Evolutionary conservation across 2,329 filamentous ascomycete genomes (phyloP).

Genomic region (Phialocephala subalpina): DNA sequence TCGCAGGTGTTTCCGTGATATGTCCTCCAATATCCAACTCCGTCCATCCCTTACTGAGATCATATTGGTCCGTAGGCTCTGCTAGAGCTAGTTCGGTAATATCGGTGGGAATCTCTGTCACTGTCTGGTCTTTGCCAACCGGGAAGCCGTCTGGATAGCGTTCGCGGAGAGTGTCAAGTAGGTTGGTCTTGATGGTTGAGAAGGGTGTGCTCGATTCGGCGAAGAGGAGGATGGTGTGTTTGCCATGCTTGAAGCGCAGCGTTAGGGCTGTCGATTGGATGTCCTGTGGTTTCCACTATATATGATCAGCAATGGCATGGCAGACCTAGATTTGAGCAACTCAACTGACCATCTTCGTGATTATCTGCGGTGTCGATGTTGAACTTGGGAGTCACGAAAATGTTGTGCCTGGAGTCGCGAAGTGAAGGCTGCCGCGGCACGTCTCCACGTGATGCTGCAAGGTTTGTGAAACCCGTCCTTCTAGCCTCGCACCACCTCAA

Average conservation of each 20-base stretch:
- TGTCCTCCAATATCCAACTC: conserved; percentile 46
- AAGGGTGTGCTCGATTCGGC: conserved; percentile 66
- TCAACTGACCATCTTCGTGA: conserved; percentile 5
- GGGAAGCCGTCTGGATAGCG: conserved; percentile 63
- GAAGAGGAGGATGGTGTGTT: conserved; percentile 74
- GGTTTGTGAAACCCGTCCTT: conserved; percentile 17
- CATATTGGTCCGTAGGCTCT: conserved; percentile 54
- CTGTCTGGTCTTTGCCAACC: conserved; percentile 32
- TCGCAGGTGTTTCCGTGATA: conserved; percentile 45
- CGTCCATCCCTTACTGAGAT: conserved; percentile 58
- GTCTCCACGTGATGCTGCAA: conserved; percentile 9
- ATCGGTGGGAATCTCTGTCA: conserved; percentile 20
- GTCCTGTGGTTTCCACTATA: conserved; percentile 29
- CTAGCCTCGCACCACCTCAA: conserved; percentile 29
- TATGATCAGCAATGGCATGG: conserved; percentile 7
- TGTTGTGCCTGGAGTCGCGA: conserved; percentile 6
- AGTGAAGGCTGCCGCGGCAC: conserved; percentile 2
- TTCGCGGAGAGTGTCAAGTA: conserved; percentile 65
- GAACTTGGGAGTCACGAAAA: background rate
- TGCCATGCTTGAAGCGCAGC: conserved; percentile 76
- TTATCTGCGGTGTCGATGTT: background rate
- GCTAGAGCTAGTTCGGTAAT: conserved; percentile 53
- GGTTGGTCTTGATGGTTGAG: conserved; percentile 61
- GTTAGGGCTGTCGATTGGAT: conserved; percentile 63
- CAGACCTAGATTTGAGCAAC: background rate